Percentiles rank a stretch among this genome's conserved stretches.
Evolutionary conservation across 2,329 filamentous ascomycete species (phyloP).

Genomic region (Apiospora marii): DNA sequence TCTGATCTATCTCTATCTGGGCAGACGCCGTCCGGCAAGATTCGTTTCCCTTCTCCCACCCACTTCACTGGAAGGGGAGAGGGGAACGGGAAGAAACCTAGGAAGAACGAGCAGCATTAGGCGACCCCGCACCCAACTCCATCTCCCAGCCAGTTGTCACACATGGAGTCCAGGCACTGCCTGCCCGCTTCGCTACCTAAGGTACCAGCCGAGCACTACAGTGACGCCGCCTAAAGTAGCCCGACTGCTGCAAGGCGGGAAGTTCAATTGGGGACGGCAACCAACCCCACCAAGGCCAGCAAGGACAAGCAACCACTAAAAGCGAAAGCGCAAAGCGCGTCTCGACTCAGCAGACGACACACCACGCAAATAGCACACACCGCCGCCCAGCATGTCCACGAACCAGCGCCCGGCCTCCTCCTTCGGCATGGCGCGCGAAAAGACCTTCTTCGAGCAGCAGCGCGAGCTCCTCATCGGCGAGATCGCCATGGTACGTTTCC

Average conservation of each 20-base stretch:
- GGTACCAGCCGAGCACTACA: not conserved
- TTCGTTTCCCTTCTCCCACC: not conserved
- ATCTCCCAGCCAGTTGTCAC: not conserved
- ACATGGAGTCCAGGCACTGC: not conserved
- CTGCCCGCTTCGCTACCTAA: not conserved
- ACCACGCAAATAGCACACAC: not conserved
- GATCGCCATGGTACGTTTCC: conserved; percentile 70
- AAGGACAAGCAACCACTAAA: not conserved
- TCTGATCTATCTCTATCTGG: conserved; percentile 1
- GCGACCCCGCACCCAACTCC: not conserved
- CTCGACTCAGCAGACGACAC: not conserved
- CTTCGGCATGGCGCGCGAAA: conserved; percentile 46
- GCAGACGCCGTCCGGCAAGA: not conserved
- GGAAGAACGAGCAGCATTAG: not conserved
- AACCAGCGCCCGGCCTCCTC: conserved; percentile 1
- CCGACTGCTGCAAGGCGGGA: not conserved
- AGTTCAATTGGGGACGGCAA: not conserved
- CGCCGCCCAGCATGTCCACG: conserved; percentile 5
- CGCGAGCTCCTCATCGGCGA: conserved; percentile 75
- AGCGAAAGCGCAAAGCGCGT: not conserved
- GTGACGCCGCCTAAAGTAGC: not conserved
- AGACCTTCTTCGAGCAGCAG: conserved; percentile 79
- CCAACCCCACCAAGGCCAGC: not conserved
- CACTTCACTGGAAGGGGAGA: not conserved
- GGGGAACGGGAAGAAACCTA: not conserved